Evolutionary conservation across 2,329 filamentous ascomycete genomes (phyloP).

Genomic region (Nannizziopsis barbatae): DNA sequence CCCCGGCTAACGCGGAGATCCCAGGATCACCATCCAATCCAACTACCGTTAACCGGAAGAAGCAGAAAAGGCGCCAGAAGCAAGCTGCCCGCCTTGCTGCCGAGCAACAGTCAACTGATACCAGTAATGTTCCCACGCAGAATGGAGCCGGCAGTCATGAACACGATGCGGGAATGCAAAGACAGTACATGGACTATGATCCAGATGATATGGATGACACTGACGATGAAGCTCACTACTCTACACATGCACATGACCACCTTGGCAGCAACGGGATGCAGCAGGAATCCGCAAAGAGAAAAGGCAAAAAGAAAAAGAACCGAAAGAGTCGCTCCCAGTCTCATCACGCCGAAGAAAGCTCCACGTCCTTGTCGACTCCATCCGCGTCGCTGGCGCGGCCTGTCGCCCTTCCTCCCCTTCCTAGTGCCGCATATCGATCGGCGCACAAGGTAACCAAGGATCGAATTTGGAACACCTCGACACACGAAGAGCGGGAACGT

Average conservation of each 20-base stretch:
- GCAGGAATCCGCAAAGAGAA: conserved; percentile 21
- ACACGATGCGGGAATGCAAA: conserved; percentile 19
- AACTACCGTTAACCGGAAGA: conserved; percentile 67
- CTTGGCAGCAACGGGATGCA: conserved; percentile 18
- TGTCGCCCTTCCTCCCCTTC: conserved; percentile 34
- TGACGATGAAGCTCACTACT: conserved; percentile 38
- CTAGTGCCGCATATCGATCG: conserved; percentile 33
- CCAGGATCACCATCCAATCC: neutral
- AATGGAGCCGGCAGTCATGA: conserved; percentile 22
- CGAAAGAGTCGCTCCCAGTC: conserved; percentile 29
- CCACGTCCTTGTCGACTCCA: conserved; percentile 30
- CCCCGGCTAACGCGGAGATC: conserved; percentile 11
- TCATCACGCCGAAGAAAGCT: conserved; percentile 30
- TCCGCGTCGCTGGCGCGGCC: conserved; percentile 36
- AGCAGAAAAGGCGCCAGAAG: conserved; percentile 85
- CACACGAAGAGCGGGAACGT: conserved; percentile 84
- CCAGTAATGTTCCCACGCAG: conserved; percentile 22
- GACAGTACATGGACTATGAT: neutral
- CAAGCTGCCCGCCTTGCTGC: conserved; percentile 60
- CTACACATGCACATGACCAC: conserved; percentile 24
- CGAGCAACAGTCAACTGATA: conserved; percentile 35
- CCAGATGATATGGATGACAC: conserved; percentile 45
- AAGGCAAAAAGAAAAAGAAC: conserved; percentile 34
- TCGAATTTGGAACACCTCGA: conserved; percentile 96
- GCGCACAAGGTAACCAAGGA: conserved; percentile 51